phyloP scores from a whole-genome alignment of 352 stramenopile species.

The Pythium brassicae region DNA sequence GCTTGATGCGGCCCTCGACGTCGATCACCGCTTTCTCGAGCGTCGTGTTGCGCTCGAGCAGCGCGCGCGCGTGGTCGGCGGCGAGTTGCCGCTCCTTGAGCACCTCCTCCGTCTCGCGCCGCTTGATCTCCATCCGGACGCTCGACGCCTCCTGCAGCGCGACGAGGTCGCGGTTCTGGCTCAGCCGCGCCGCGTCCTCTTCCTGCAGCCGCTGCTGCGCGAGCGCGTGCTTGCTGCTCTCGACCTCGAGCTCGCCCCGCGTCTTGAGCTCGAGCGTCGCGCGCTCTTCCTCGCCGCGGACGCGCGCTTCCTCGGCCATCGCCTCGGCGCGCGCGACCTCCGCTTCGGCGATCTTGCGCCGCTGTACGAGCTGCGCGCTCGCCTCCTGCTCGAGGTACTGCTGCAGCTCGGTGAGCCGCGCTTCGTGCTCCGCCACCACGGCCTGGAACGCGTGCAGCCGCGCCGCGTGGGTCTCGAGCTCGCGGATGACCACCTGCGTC shows the following conservation, averaged over 20 bases:
- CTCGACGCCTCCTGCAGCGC: constrained; percentile 57
- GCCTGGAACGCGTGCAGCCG: constrained; percentile 29
- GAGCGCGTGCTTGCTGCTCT: constrained; percentile 46
- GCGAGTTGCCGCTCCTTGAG: constrained; percentile 51
- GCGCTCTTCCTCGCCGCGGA: constrained; percentile 48
- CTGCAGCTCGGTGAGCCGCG: constrained; percentile 35
- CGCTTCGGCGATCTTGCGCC: constrained; percentile 51
- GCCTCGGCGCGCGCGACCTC: constrained; percentile 28
- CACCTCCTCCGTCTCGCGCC: constrained; percentile 57
- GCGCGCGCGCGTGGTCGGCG: constrained; percentile 37
- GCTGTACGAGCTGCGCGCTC: constrained; percentile 52
- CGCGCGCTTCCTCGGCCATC: constrained; percentile 32
- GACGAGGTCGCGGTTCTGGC: constrained; percentile 58
- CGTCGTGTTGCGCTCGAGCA: constrained; percentile 58
- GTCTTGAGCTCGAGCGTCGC: constrained; percentile 40
- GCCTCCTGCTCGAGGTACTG: constrained; percentile 59
- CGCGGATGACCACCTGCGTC: constrained; percentile 76
- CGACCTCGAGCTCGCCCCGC: constrained; percentile 41
- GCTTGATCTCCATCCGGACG: constrained; percentile 44
- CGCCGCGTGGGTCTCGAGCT: constrained; percentile 21
- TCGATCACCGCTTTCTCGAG: constrained; percentile 58
- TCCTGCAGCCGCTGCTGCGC: constrained; percentile 39
- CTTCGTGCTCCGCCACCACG: constrained; percentile 25
- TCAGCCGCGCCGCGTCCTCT: constrained; percentile 33
- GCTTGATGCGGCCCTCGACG: constrained; percentile 57